Base-by-base conservation (phyloP, 2,329 filamentous ascomycete genomes). In the Sarocladiaceae sp. region DNA sequence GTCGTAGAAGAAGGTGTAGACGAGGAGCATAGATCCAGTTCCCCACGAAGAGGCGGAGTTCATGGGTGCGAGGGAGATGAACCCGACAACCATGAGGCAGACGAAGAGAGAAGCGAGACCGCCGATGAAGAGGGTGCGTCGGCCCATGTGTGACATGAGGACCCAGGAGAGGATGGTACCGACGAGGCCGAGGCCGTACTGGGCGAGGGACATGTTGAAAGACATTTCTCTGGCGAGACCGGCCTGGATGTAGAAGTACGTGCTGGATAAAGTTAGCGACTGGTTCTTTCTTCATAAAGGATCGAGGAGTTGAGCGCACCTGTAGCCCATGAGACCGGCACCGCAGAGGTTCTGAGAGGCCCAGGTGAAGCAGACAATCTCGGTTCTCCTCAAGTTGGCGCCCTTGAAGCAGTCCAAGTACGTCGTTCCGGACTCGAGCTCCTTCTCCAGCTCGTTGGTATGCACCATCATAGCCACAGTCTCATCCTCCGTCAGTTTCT, bases 1-100 rank as follows among this genome's bases (percentile, higher is more conserved):
- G 47, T 67, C 57, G 44, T 66, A 67, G 40, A 67, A 61, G 23
- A 71, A 65, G 16, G 66, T 69, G 57, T 70, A 72, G 48, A 68
- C 57, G 18, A 65, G 51, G 2, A 65, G 59, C 45, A 67, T 58
- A 6, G 64, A 63, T 4, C 64, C 64, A 33, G 64, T 60, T 18
- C 58, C 57, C 58, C 65, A 62, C n/a, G 58, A 60, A 46, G 64
- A 63, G 12, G 55, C 50, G 33, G 55, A 56, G n/a, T 56, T 10
- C 58, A 53, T 16, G 34, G 32, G 43, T 13, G 53, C 20, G 60
- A 62, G 63, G 4, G 68, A 53, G 15, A 65, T 55, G n/a, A 65
- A 55, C 18, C 66, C 68, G 20, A 70, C 64, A 31, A 57, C 49
- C 46, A 61, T 55, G 13, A 70, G 55, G 9, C 68, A 55, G 26